Percentiles rank a stretch among this genome's conserved stretches.
These are phyloP conservation scores for Chlamydomonas incerta DNA, from an alignment of 139 green algal species.

Conservation along the genomic window DNA sequence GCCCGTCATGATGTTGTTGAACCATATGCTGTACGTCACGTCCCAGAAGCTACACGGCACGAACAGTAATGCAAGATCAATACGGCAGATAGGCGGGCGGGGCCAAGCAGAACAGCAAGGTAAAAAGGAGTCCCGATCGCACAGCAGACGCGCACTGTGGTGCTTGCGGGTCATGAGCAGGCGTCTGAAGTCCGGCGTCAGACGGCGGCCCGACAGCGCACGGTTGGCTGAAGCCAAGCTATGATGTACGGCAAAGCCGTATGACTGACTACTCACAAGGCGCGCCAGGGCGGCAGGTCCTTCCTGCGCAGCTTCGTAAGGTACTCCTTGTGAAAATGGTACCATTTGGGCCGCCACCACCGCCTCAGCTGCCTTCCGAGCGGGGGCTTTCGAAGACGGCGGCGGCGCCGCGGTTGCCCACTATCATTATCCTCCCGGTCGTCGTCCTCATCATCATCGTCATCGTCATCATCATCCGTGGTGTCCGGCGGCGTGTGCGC, in stretches of 20 bases:
- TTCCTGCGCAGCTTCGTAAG: slow-evolving; percentile 22
- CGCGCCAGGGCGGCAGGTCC: slow-evolving; percentile 30
- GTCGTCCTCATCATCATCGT: not conserved
- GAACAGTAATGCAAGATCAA: too few relatives aligned
- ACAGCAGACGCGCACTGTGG: too few relatives aligned
- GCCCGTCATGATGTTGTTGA: slow-evolving; percentile 62
- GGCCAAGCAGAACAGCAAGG: too few relatives aligned
- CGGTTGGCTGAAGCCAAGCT: too few relatives aligned
- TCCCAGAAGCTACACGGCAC: slow-evolving; percentile 30
- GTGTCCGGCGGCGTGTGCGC: slow-evolving; percentile 22
- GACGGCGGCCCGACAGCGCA: too few relatives aligned
- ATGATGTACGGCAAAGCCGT: too few relatives aligned
- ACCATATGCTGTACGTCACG: slow-evolving; percentile 39
- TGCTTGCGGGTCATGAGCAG: too few relatives aligned
- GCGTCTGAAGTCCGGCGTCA: too few relatives aligned
- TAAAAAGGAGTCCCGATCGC: too few relatives aligned
- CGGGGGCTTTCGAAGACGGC: not conserved
- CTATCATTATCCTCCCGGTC: not conserved
- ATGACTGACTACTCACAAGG: slow-evolving; percentile 3
- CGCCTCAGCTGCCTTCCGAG: slow-evolving; percentile 3
- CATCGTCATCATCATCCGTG: slow-evolving; percentile 21
- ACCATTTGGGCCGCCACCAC: slow-evolving; percentile 15
- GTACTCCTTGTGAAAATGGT: not conserved
- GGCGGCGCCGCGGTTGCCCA: not conserved
- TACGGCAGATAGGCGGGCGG: too few relatives aligned